Base-by-base conservation (phyloP, 306 rosid species). In the Coriaria nepalensis region DNA sequence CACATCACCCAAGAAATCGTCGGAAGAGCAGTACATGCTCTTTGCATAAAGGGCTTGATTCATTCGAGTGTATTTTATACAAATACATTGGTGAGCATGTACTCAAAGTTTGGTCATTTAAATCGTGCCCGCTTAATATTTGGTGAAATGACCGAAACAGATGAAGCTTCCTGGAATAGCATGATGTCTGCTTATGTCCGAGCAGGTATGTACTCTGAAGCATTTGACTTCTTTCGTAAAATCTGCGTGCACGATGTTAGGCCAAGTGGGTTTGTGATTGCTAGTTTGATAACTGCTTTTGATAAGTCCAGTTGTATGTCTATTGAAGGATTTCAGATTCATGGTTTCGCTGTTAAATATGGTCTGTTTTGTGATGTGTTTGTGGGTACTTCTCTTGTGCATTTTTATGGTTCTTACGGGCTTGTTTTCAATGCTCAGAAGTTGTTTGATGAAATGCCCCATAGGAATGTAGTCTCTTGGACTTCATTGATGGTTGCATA, bases 81-180 rank as follows among this genome's bases (percentile, higher is more conserved):
- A 12, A 90, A 90, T 65, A 84, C 97, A 8, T 57, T 90, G 67
- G 65, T 79, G 9, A 77, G 33, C 47, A 68, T 84, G 97, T 84
- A 84, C 66, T 75, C 79, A 0, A 84, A 65, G 70, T 59, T 81
- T 49, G 85, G 77, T 9, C 50, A 47, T 29, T 55, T 84, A 10
- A 41, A 33, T 4, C 49, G 68, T 35, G 97, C 94, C 5, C 78
- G 75, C 2, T 11, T 56, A 4, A 59, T 79, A 60, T 84, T 90
- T 49, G 93, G 84, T 63, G 47, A 53, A 57, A 77, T 84, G 68
- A 20, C 32, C 6, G 69, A 77, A 8, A 84, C 73, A 55, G 79
- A 90, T 49, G 93, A 84, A 63, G 84, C 93, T 41, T 84, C 95
- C 37, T 81, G 97, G 95, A 90, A 75, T 56, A 84, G 70, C 61